Base-by-base conservation (phyloP, 352 stramenopile species). In the Globisporangium solare region DNA sequence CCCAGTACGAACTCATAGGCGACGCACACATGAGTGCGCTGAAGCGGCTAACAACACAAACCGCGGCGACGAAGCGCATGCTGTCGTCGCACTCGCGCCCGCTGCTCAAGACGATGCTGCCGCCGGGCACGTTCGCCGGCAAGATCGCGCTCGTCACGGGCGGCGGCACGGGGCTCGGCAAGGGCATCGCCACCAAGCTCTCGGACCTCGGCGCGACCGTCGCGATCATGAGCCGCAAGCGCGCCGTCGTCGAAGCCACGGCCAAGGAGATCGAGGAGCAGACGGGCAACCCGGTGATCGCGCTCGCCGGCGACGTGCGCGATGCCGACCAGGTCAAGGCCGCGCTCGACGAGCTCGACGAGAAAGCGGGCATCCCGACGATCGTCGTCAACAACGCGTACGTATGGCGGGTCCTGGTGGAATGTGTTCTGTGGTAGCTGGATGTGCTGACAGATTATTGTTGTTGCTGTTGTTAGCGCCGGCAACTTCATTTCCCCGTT, bases 401-500 rank as follows among this genome's bases (percentile, higher is more conserved):
- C 52, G 68, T 78, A 20, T 15, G 8, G 3, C n/a, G 14, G 15
- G 3, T 50, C 21, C 1, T 41, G 10, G 41, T 0, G 17, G 6
- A 32, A 13, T 24, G 6, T 57, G 53, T 70, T 17, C 84, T 52
- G 73, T 68, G 72, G 71, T n/a, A 60, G 54, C 21, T 58, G 90
- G 11, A 73, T 89, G 15, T 24, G 14, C 35, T 51, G 41, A 40
- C 14, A 41, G 13, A 49, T 51, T 73, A 73, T 4, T 88, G 53
- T 63, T 94, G 13, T 45, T 56, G 21, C 46, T 55, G n/a, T 49
- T 55, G 47, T 56, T 56, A 95, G 91, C 3, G 95, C 95, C 1
- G 95, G 95, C 51, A 98, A 98, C 74, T 98, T 98, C 75, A 84
- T 98, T 57, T 90, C 83, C 31, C 83, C 84, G 31, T 97, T 96